Base-by-base conservation (phyloP, 495 filamentous ascomycete species). In the Penicillium herquei region DNA sequence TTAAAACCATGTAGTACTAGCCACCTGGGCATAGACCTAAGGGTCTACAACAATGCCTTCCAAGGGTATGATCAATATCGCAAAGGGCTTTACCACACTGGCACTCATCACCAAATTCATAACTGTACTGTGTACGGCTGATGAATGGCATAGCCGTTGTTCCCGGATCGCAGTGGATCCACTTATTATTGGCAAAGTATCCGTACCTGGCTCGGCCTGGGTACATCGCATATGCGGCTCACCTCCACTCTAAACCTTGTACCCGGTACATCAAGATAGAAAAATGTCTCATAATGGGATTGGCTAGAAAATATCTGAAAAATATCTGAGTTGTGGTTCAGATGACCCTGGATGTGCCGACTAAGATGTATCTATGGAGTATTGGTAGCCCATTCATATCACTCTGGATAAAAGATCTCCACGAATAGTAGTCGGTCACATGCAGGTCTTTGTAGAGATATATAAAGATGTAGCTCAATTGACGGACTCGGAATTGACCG, bases 231-330 rank as follows among this genome's bases (percentile, higher is more conserved):
- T 50, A 68, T 63, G 63, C 63, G 50, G 55, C 50, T 57, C 16
- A 54, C 44, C 18, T 41, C 56, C 60, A 68, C 55, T 34, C 14
- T 57, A 39, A 61, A 51, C 26, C 30, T 54, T 48, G 65, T 68
- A 68, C 57, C 54, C n/a, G 47, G 41, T 44, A 66, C 58, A 54
- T 58, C 49, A 50, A 52, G 51, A 46, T 46, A 18, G 30, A 39
- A 62, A 66, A 67, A 67, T 67, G 61, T 49, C 64, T 67, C 64
- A 67, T 64, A 62, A 43, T 57, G 55, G 40, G 21, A 55, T 17
- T 41, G 10, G 47, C 34, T 10, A 13, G 49, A 31, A 41, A 30
- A 41, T 41, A 41, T 14, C 12, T 14, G 39, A 41, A 31, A 41
- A 30, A 41, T 41, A 41, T 14, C 12, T 14, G 39, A 41, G 10